Conservation (phyloP, 1,139 yeast species). For the Starmera stellimalicola region DNA sequence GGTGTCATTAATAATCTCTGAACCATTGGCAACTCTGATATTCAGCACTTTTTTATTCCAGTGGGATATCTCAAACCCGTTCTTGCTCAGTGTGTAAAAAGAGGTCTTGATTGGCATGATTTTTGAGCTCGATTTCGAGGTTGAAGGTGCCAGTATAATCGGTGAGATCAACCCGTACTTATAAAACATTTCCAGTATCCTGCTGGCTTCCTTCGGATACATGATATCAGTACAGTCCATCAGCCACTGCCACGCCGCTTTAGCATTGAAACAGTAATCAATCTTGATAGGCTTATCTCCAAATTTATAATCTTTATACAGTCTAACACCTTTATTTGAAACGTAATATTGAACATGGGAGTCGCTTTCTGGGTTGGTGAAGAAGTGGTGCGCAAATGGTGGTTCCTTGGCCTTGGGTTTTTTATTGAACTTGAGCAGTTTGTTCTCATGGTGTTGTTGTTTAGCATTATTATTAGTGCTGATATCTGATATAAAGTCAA, state of each 20-base stretch:
- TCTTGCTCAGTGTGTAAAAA: constrained; percentile 28
- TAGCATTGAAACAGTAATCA: constrained; percentile 56
- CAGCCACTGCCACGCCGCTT: constrained; percentile 78
- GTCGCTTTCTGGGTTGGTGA: constrained; percentile 85
- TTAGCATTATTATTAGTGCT: not conserved
- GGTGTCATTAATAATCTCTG: constrained; percentile 9
- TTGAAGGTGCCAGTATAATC: constrained; percentile 24
- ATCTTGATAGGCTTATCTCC: constrained; percentile 21
- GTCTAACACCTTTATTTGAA: constrained; percentile 56
- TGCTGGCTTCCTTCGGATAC: constrained; percentile 48
- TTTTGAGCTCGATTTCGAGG: constrained; percentile 16
- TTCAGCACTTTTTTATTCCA: constrained; percentile 23
- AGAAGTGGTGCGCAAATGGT: constrained; percentile 69
- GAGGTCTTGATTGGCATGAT: constrained; percentile 26
- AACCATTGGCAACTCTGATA: constrained; percentile 11
- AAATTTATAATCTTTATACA: constrained; percentile 36
- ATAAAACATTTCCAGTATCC: constrained; percentile 49
- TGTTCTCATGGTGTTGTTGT: not conserved
- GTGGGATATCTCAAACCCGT: constrained; percentile 28
- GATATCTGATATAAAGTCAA: not conserved
- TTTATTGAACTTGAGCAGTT: not conserved
- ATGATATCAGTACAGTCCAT: constrained; percentile 79
- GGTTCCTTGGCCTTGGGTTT: constrained; percentile 27
- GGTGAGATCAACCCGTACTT: constrained; percentile 40
- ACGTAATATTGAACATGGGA: constrained; percentile 72